Evolutionary conservation across 306 rosid genomes (phyloP).

Genomic region (Hippophae tibetana): DNA sequence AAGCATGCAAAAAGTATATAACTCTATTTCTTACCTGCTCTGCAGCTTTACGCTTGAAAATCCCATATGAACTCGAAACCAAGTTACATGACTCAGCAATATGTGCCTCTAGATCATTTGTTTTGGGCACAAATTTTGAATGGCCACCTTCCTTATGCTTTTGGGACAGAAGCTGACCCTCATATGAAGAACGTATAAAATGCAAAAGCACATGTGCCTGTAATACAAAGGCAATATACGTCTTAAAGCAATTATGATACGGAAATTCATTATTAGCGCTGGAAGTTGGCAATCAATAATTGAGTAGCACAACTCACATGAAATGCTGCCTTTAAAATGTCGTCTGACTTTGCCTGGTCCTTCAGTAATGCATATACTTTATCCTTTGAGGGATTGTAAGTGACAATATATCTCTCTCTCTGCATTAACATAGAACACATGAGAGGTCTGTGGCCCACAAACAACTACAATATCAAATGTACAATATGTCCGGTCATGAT

Average conservation of each 20-base stretch:
- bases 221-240: slow-evolving; percentile 18
- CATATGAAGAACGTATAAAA: slow-evolving; percentile 45
- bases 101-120: slow-evolving; percentile 52
- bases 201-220: slow-evolving; percentile 93
- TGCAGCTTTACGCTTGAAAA: slow-evolving; percentile 71
- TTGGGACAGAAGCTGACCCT: slow-evolving; percentile 23
- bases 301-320: slow-evolving; percentile 55
- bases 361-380: slow-evolving; percentile 90
- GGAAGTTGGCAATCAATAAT: slow-evolving; percentile 11
- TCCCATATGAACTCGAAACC: slow-evolving; percentile 57
- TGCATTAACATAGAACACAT: slow-evolving; percentile 17
- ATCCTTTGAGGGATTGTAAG: slow-evolving; percentile 68
- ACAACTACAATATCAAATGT: too few species aligned
- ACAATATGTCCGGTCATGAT: too few species aligned
- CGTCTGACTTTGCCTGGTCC: slow-evolving; percentile 92
- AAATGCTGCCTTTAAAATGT: slow-evolving; percentile 90
- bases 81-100: slow-evolving; percentile 69
- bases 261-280: slow-evolving; percentile 3
- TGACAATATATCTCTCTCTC: slow-evolving; percentile 82
- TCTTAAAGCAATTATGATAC: slow-evolving; percentile 8
- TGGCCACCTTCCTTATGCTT: slow-evolving; percentile 30
- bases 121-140: slow-evolving; percentile 26
- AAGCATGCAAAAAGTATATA: not conserved
- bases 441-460: slow-evolving; percentile 14
- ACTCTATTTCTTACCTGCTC: slow-evolving; percentile 51